A percentile compares a stretch with the other conserved stretches of the same genome.
These are phyloP conservation scores for Trichosporon sp. DNA, from an alignment of 1,284 basidiomycete genomes.

Conservation along the genomic window DNA sequence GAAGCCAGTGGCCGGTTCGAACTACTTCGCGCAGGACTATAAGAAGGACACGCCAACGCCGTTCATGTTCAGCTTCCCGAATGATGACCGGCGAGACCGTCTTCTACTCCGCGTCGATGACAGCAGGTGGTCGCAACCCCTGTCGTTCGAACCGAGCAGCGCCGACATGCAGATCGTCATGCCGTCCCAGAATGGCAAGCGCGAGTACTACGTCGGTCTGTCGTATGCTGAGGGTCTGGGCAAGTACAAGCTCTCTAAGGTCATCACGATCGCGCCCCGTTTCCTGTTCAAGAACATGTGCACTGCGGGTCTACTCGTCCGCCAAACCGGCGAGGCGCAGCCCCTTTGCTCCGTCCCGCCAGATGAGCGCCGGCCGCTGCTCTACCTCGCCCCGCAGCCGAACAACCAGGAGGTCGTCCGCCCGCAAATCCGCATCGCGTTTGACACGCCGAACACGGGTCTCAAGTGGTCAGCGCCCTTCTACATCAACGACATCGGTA, in stretches of 20 bases:
- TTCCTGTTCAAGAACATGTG: constrained; percentile 89
- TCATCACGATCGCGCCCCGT: constrained; percentile 87
- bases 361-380: constrained; percentile 71
- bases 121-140: constrained; percentile 85
- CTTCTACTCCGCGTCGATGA: constrained; percentile 83
- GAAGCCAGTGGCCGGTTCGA: constrained; percentile 83
- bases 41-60: constrained; percentile 65
- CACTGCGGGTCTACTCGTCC: constrained; percentile 69
- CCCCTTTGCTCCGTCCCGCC: constrained; percentile 62
- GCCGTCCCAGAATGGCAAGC: constrained; percentile 67
- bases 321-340: constrained; percentile 72
- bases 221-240: constrained; percentile 92
- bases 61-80: constrained; percentile 85
- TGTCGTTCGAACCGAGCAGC: constrained; percentile 86
- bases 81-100: constrained; percentile 75
- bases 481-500: constrained; percentile 88
- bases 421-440: constrained; percentile 78
- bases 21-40: constrained; percentile 58
- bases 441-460: constrained; percentile 79
- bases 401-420: constrained; percentile 24
- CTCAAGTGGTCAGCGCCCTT: constrained; percentile 80
- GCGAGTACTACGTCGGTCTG: constrained; percentile 83
- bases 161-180: constrained; percentile 85
- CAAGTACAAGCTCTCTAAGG: constrained; percentile 95
- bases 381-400: constrained; percentile 66